phyloP scores from a whole-genome alignment of 2,329 filamentous ascomycete genomes.

The Plenodomus biglobosus region DNA sequence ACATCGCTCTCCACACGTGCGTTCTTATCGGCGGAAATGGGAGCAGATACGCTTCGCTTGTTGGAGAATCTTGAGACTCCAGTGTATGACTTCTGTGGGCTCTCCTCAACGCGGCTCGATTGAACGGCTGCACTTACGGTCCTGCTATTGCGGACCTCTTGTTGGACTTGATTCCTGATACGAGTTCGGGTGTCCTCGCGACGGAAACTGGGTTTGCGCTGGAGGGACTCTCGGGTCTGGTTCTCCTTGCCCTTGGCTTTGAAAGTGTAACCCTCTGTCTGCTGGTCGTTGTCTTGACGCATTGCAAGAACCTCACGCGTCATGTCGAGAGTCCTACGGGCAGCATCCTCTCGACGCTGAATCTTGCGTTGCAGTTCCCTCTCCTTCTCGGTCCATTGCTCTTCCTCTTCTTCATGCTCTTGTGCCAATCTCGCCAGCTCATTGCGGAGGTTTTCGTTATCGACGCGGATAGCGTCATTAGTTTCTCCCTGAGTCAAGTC shows the following conservation, averaged over 20 bases:
- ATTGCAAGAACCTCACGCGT: constrained; percentile 35
- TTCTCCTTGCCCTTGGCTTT: constrained; percentile 24
- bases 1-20: constrained; percentile 34
- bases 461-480: constrained; percentile 43
- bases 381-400: constrained; percentile 39
- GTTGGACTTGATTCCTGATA: constrained; percentile 36
- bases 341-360: constrained; percentile 31
- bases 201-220: constrained; percentile 32
- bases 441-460: constrained; percentile 46
- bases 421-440: constrained; percentile 42
- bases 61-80: constrained; percentile 21
- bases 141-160: constrained; percentile 40
- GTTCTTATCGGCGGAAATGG: constrained; percentile 24
- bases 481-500: constrained; percentile 42
- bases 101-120: constrained; percentile 19
- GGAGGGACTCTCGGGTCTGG: constrained; percentile 17
- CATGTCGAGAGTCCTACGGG: constrained; percentile 30
- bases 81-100: constrained; percentile 30
- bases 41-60: constrained; percentile 37
- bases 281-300: constrained; percentile 30
- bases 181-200: constrained; percentile 39
- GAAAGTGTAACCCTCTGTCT: constrained; percentile 8
- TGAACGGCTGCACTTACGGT: constrained; percentile 21
- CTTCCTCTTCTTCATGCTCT: constrained; percentile 39
- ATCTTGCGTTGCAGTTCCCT: constrained; percentile 38